Evolutionary conservation across 495 filamentous ascomycete species (phyloP), one percentile per base, ranked within the genome.

Genomic region (Neurospora sp.): DNA sequence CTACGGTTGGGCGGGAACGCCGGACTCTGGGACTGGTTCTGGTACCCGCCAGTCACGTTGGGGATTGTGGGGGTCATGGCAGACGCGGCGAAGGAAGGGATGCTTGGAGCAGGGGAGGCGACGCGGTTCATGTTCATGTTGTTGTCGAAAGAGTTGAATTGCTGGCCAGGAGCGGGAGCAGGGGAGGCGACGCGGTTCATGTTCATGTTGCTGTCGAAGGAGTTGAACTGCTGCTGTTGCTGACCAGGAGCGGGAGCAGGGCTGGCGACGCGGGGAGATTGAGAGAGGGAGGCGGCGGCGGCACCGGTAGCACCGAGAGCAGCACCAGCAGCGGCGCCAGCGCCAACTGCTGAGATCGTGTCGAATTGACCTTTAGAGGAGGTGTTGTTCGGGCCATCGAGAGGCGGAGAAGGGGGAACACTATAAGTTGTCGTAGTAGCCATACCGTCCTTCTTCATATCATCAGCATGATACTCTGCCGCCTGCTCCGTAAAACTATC

Each of bases 401-500:
- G 75, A 5, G 77, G 76, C 18, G 83, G 83, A 7, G 83, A 81
- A 40, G 78, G 74, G 20, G 80, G 75, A 2, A 85, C 70, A 72
- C 79, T 82, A 73, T 81, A 77, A 76, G 83, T 80, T 59, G 80
- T 80, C 10, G 77, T 71, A 54, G 77, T 77, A 20, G 73, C 48
- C 39, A 81, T 71, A 16, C 82, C 82, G 16, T 80, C 70, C 73
- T 74, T 70, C 70, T 75, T 76, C 79, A 82, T 80, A 14, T 82
- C 79, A 70, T 76, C 75, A 71, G 80, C 78, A 42, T 81, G 75
- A 73, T 86, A 86, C 73, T 85, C 84, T 31, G 81, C 71, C 8
- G 81, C 84, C 35, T 79, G 72, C 71, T 78, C 79, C 31, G 75
- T 73, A 72, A 86, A 82, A 42, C 80, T 81, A 73, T 87, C 85